Percentiles rank a stretch among this genome's conserved stretches.
These are phyloP conservation scores for Pontederia crassipes DNA, from an alignment of 176 grass and related monocot genomes.

Conservation along the genomic window DNA sequence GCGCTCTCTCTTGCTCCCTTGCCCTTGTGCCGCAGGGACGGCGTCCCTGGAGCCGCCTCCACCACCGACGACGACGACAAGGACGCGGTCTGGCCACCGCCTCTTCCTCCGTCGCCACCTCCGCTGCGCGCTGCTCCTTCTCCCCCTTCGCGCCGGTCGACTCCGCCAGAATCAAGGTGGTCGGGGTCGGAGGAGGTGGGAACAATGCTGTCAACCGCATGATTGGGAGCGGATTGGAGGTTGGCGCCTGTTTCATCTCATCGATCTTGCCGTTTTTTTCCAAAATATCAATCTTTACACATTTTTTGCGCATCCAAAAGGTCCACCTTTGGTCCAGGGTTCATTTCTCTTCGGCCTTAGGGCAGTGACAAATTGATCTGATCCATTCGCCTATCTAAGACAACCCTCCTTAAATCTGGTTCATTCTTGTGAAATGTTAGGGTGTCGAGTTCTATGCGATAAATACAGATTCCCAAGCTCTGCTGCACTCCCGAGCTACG, in stretches of 20 bases:
- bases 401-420: too few relatives aligned
- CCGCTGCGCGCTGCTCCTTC: constrained; percentile 19
- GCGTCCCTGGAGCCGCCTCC: too few relatives aligned
- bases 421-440: constrained; percentile 36
- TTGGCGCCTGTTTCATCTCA: constrained; percentile 1
- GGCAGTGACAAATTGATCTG: too few relatives aligned
- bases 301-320: too few relatives aligned
- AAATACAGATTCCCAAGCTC: constrained; percentile 91
- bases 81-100: too few relatives aligned
- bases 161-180: constrained; percentile 78
- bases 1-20: too few relatives aligned
- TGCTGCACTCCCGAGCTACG: constrained; percentile 66
- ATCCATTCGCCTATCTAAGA: too few relatives aligned
- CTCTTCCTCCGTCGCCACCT: neutral
- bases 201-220: constrained; percentile 97
- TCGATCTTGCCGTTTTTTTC: neutral
- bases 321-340: too few relatives aligned
- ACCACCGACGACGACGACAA: too few relatives aligned
- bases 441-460: constrained; percentile 88
- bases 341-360: too few relatives aligned
- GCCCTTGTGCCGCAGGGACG: too few relatives aligned
- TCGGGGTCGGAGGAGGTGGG: constrained; percentile 78
- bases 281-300: neutral
- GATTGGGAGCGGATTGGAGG: constrained; percentile 93
- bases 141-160: constrained; percentile 44